These are phyloP conservation scores for Hypomontagnella submonticulosa DNA, from an alignment of 495 filamentous ascomycete species.

Conservation along the genomic window DNA sequence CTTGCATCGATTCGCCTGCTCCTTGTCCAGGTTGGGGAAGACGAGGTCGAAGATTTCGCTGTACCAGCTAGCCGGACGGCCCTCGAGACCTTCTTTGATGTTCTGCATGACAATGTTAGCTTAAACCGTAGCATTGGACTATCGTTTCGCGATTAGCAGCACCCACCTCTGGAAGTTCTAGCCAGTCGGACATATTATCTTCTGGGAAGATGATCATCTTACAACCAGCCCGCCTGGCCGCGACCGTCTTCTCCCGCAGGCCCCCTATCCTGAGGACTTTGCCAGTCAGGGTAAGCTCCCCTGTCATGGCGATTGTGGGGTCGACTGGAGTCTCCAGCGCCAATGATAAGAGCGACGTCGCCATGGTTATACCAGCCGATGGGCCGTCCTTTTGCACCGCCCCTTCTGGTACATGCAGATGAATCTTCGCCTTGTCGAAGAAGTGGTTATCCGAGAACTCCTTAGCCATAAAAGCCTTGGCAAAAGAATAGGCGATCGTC, in stretches of 20 bases:
- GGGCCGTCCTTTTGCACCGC: constrained; percentile 87
- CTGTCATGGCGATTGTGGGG: constrained; percentile 96
- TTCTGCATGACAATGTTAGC: constrained; percentile 71
- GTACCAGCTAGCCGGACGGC: constrained; percentile 92
- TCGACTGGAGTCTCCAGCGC: constrained; percentile 81
- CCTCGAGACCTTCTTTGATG: constrained; percentile 94
- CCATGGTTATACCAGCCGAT: constrained; percentile 97
- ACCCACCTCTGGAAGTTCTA: constrained; percentile 95
- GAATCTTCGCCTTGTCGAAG: constrained; percentile 95
- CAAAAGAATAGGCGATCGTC: constrained; percentile 92
- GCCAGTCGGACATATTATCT: constrained; percentile 96
- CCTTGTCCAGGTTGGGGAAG: constrained; percentile 82
- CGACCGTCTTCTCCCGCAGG: constrained; percentile 98
- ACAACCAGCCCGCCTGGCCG: constrained; percentile 90
- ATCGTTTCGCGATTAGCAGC: constrained; percentile 16
- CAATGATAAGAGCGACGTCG: constrained; percentile 86
- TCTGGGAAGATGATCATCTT: constrained; percentile 95
- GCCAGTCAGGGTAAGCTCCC: constrained; percentile 96
- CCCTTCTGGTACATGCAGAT: constrained; percentile 97
- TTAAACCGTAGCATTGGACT: constrained; percentile 37
- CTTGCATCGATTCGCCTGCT: constrained; percentile 75
- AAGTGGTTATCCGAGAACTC: constrained; percentile 90
- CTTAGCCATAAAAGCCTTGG: constrained; percentile 86
- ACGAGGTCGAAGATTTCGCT: constrained; percentile 90
- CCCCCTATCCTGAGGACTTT: constrained; percentile 98